A percentile compares a stretch with the other conserved stretches of the same genome.
Evolutionary conservation across 2,329 filamentous ascomycete genomes (phyloP).

Genomic region (Neopestalotiopsis clavispora): DNA sequence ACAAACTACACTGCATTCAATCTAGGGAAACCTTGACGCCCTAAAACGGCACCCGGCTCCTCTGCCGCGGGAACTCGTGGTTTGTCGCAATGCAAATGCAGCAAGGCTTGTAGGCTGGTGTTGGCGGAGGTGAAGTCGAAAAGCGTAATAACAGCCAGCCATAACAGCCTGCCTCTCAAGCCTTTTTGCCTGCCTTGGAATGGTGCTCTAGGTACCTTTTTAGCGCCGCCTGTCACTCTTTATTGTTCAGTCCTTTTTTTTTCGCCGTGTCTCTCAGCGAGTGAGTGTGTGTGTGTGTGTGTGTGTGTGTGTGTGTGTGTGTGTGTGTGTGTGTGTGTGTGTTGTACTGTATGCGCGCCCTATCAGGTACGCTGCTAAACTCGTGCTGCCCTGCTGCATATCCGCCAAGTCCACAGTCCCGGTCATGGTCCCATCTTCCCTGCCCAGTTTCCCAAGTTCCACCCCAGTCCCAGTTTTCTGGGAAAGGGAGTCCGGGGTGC

Average conservation of each 20-base stretch:
- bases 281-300: not conserved
- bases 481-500: constrained; percentile 17
- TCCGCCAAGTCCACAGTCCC: not conserved
- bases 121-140: no score
- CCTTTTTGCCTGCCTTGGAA: no score
- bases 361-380: not conserved
- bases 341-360: not conserved
- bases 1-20: not conserved
- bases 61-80: not conserved
- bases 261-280: not conserved
- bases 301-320: not conserved
- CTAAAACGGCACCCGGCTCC: not conserved
- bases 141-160: no score
- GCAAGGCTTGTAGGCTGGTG: not conserved
- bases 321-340: not conserved
- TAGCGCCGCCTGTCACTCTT: not conserved
- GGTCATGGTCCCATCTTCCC: not conserved
- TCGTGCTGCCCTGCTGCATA: no score
- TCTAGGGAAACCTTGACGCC: not conserved
- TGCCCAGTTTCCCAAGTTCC: not conserved
- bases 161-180: no score
- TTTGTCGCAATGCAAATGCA: not conserved
- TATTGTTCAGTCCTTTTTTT: no score
- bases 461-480: constrained; percentile 16
- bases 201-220: not conserved